A percentile compares a stretch with the other conserved stretches of the same genome.
Conservation (phyloP, 2,329 filamentous ascomycete species). For the Clonostachys rosea region DNA sequence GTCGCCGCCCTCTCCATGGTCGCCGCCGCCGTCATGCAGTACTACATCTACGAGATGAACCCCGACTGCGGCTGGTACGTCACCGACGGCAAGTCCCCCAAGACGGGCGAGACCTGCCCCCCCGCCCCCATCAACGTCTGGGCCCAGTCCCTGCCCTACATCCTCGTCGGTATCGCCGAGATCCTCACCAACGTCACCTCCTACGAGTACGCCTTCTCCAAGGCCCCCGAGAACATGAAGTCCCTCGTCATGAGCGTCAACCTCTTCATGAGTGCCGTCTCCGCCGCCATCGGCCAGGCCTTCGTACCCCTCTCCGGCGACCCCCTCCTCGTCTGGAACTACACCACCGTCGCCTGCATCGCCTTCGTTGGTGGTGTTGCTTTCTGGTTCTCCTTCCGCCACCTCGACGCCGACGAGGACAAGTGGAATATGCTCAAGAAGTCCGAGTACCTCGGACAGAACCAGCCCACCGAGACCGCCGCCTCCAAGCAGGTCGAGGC, state of each 20-base stretch:
- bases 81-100: constrained; percentile 11
- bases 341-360: constrained; percentile 57
- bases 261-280: constrained; percentile 67
- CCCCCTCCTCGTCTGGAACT: constrained; percentile 69
- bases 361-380: constrained; percentile 55
- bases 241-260: constrained; percentile 68
- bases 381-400: constrained; percentile 66
- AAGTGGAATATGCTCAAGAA: constrained; percentile 57
- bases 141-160: constrained; percentile 47
- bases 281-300: constrained; percentile 66
- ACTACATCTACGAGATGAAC: constrained; percentile 60
- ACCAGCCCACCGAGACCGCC: constrained; percentile 22
- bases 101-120: constrained; percentile 36
- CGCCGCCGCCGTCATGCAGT: constrained; percentile 49
- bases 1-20: constrained; percentile 59
- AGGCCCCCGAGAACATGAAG: constrained; percentile 76
- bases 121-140: constrained; percentile 62
- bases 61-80: constrained; percentile 52
- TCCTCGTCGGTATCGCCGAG: constrained; percentile 46
- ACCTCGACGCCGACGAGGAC: constrained; percentile 66
- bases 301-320: constrained; percentile 57
- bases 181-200: constrained; percentile 53
- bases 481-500: background rate
- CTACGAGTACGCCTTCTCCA: constrained; percentile 73
- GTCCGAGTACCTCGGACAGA: constrained; percentile 33